Base-by-base conservation (phyloP, 2,329 filamentous ascomycete genomes). In the Ophiostoma sp. region DNA sequence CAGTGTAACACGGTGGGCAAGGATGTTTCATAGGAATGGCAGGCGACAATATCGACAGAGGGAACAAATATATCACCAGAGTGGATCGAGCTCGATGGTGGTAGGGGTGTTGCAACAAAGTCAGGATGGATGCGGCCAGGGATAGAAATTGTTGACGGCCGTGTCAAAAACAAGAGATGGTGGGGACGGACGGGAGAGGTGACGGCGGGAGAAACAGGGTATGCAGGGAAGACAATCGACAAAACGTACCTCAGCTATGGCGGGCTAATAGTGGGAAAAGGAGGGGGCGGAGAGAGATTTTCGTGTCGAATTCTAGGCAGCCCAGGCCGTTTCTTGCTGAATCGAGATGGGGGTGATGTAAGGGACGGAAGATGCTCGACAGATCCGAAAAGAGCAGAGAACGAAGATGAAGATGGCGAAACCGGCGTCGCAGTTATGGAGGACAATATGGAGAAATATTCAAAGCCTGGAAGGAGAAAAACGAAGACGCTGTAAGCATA, bases 1-100 rank as follows among this genome's bases (percentile, higher is more conserved):
- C 42, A 70, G 73, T 72, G 69, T 72, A 72, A 74, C 70, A 31
- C 48, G 55, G 22, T 17, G 5, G 36, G n/a, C 45, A n/a, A 28
- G 25, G 52, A 42, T 72, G 63, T 70, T 19, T 70, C 70, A 63
- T 63, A 68, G 15, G 59, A 15, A 55, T 9, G 17, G 36, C 19
- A 64, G 45, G 63, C 36, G 59, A 64, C 50, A 55, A 48, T 59
- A 70, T 70, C 12, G 7, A 72, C 6, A 15, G 17, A 25, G 25
- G n/a, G 17, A 64, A 28, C 48, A 33, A 69, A 48, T 5, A 70
- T 28, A 45, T 66, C 36, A 28, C 22, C 6, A 42, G 7, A 61
- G 42, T 57, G 68, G 57, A 57, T 64, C 61, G n/a, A 5, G 7
- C n/a, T 66, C 22, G 36, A 45, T 28, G 61, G 5, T 28, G 36